Percentiles rank a stretch among this genome's conserved stretches.
Evolutionary conservation across 306 rosid genomes (phyloP).

Genomic region (Quercus robur): DNA sequence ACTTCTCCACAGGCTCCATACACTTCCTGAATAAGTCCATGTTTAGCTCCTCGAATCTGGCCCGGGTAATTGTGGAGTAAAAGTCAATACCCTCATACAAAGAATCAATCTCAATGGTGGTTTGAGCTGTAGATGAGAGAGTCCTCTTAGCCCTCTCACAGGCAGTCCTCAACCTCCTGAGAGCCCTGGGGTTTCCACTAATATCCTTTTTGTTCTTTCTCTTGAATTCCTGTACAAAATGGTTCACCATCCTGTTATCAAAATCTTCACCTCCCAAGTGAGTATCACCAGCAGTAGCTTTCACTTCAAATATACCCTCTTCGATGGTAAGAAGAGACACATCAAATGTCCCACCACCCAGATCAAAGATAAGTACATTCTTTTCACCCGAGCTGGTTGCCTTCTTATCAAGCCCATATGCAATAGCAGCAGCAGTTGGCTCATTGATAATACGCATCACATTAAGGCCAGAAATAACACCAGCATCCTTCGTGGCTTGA

Average conservation of each 20-base stretch:
- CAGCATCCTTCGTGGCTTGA: conserved; percentile 56
- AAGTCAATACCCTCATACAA: conserved; percentile 52
- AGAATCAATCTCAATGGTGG: conserved; percentile 52
- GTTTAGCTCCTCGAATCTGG: conserved; percentile 52
- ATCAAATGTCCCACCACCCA: conserved; percentile 59
- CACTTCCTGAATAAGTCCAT: conserved; percentile 58
- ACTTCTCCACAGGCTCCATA: conserved; percentile 50
- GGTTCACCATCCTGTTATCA: conserved; percentile 56
- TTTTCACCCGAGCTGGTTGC: conserved; percentile 30
- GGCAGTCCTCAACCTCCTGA: conserved; percentile 55
- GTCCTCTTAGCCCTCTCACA: conserved; percentile 62
- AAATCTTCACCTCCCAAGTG: conserved; percentile 66
- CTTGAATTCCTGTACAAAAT: conserved; percentile 57
- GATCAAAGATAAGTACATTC: conserved; percentile 52
- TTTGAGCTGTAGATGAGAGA: conserved; percentile 46
- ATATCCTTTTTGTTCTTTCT: conserved; percentile 49
- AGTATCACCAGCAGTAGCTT: conserved; percentile 56
- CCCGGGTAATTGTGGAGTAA: conserved; percentile 45
- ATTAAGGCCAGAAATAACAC: conserved; percentile 50
- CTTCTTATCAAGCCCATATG: conserved; percentile 56
- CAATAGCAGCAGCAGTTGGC: conserved; percentile 56
- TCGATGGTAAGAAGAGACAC: conserved; percentile 51
- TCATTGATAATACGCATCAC: conserved; percentile 56
- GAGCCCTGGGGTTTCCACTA: conserved; percentile 44
- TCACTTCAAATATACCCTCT: conserved; percentile 53